Evolutionary conservation across 495 filamentous ascomycete species (phyloP).

Genomic region (Darksidea phi): DNA sequence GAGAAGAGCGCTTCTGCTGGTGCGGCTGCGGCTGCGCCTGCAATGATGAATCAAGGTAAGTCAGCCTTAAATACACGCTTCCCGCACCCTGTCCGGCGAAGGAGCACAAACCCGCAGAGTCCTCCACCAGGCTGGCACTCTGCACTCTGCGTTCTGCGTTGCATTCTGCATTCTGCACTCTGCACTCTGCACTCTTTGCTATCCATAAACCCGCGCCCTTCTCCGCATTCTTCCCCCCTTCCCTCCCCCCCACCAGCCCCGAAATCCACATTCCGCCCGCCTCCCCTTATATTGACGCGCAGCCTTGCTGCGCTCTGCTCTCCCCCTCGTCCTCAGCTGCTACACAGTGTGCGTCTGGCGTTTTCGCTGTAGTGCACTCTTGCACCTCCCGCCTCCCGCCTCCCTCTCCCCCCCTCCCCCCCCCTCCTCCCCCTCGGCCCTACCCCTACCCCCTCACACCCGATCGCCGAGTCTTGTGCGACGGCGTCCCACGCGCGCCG

Average conservation of each 20-base stretch:
- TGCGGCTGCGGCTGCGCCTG: conserved; percentile 18
- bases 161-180: conserved; percentile 30
- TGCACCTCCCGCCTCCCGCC: too few species aligned
- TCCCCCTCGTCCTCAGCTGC: conserved; percentile 25
- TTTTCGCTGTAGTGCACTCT: conserved; percentile 35
- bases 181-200: background rate
- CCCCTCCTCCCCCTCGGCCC: too few species aligned
- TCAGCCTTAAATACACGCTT: conserved; percentile 36
- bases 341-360: conserved; percentile 28
- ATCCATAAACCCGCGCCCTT: background rate
- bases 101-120: conserved; percentile 21
- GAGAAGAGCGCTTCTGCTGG: background rate
- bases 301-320: conserved; percentile 19
- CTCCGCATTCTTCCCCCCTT: conserved; percentile 7
- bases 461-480: conserved; percentile 34
- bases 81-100: conserved; percentile 15
- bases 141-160: conserved; percentile 24
- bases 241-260: background rate
- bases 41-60: conserved; percentile 39
- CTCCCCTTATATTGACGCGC: conserved; percentile 24
- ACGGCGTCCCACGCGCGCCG: conserved; percentile 30
- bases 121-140: background rate
- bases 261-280: too few species aligned
- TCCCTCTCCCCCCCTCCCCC: too few species aligned
- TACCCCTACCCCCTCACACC: conserved; percentile 26